These are phyloP conservation scores for Liquidambar formosana DNA, from an alignment of 164 flowering plant genomes.

Conservation along the genomic window DNA sequence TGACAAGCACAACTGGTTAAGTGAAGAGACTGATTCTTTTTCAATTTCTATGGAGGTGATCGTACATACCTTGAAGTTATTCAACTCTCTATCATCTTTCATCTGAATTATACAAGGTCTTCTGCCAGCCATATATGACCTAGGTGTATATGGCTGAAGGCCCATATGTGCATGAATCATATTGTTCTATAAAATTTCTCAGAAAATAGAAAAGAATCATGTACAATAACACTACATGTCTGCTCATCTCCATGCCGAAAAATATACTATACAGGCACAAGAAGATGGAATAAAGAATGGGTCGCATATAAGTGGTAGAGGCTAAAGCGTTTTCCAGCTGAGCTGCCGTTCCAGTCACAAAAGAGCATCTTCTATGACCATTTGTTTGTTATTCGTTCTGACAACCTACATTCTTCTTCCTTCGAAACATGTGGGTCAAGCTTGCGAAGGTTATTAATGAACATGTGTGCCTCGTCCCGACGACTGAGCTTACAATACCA, in stretches of 20 bases:
- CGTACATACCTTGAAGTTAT: background rate
- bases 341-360: background rate
- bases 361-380: slow-evolving; percentile 28
- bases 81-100: slow-evolving; percentile 5
- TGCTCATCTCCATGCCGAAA: background rate
- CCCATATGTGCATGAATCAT: background rate
- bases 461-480: slow-evolving; percentile 60
- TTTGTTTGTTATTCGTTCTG: slow-evolving; percentile 44
- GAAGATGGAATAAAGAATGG: background rate
- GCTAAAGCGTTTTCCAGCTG: background rate
- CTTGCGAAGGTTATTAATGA: slow-evolving; percentile 52
- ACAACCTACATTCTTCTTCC: slow-evolving; percentile 54
- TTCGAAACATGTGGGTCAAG: slow-evolving; percentile 61
- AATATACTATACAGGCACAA: background rate
- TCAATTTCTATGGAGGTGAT: background rate
- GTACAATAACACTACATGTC: background rate
- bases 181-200: background rate
- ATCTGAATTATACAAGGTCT: background rate
- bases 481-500: slow-evolving; percentile 71
- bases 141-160: background rate
- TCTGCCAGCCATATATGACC: background rate
- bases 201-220: background rate
- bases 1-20: background rate
- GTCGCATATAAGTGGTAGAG: background rate
- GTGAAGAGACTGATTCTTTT: background rate